Conservation (phyloP, 257 asterid species). For the Solanum chiquidenum region DNA sequence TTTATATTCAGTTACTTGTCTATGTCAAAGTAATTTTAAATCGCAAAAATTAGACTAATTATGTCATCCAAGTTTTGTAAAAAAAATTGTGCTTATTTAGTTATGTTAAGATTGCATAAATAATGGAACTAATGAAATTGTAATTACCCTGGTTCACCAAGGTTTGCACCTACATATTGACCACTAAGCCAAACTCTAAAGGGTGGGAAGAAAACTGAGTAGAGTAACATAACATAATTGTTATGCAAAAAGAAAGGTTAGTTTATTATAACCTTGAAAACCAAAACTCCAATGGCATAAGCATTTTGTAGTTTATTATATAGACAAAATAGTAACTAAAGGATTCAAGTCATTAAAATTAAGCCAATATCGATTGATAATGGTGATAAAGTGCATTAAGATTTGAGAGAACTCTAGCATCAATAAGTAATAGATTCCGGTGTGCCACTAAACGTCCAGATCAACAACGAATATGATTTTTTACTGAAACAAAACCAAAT, state of each 20-base stretch:
- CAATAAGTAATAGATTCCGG: background rate
- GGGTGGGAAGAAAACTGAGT: background rate
- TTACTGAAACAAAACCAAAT: conserved; percentile 11
- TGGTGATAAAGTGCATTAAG: conserved; percentile 6
- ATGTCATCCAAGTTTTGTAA: background rate
- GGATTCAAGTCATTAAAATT: conserved; percentile 1
- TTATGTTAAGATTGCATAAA: background rate
- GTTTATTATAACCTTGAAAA: conserved; percentile 12
- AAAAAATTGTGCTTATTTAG: background rate
- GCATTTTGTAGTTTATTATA: conserved; percentile 8
- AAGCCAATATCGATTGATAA: conserved; percentile 5
- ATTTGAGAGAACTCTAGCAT: background rate
- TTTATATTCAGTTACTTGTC: too few relatives aligned
- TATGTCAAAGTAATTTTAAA: background rate
- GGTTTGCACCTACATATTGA: background rate
- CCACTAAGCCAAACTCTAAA: background rate
- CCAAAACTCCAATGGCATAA: conserved; percentile 16
- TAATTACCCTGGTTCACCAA: background rate
- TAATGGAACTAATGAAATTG: too few relatives aligned
- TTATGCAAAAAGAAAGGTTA: background rate
- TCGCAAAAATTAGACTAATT: background rate
- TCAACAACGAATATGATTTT: conserved; percentile 4
- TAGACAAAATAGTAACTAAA: background rate
- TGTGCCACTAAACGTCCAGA: background rate
- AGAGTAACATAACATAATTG: background rate